Evolutionary conservation across 768 basidiomycete species (phyloP).

Genomic region (Leccinum arenicola): DNA sequence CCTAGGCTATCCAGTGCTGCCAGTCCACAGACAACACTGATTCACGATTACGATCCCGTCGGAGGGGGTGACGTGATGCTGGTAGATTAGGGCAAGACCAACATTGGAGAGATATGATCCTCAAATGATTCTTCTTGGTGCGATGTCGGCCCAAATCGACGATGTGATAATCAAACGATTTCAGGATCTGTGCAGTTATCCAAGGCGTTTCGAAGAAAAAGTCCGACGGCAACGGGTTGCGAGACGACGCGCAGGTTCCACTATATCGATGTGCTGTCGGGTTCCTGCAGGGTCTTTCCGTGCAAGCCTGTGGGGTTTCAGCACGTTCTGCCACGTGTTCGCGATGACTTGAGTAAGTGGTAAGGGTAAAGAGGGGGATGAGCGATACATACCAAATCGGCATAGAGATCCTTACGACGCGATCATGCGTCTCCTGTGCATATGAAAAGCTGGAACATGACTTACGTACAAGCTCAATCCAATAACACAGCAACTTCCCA

Average conservation of each 20-base stretch:
- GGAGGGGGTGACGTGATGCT: neutral
- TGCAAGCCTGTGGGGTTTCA: slow-evolving; percentile 12
- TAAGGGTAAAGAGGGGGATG: neutral
- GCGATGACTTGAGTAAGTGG: slow-evolving; percentile 10
- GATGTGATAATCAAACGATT: neutral
- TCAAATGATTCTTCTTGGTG: slow-evolving; percentile 6
- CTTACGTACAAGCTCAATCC: slow-evolving; percentile 11
- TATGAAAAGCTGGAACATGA: slow-evolving; percentile 10
- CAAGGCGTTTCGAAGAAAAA: neutral
- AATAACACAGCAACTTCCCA: neutral
- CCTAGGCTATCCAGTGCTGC: slow-evolving; percentile 4
- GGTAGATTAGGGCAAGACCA: neutral
- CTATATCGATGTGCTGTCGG: slow-evolving; percentile 11
- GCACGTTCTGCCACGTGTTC: neutral
- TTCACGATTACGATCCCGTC: slow-evolving; percentile 14
- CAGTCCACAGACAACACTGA: slow-evolving; percentile 11
- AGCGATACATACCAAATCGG: neutral
- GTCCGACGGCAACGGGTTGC: slow-evolving; percentile 9
- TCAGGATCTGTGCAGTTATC: slow-evolving; percentile 1
- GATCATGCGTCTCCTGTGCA: slow-evolving; percentile 6
- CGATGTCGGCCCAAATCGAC: neutral
- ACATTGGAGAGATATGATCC: neutral
- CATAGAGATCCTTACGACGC: neutral
- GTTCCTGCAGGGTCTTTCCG: slow-evolving; percentile 16
- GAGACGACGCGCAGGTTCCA: slow-evolving; percentile 16